Base-by-base conservation (phyloP, 345 rosid species). In the Melaleuca alternifolia region DNA sequence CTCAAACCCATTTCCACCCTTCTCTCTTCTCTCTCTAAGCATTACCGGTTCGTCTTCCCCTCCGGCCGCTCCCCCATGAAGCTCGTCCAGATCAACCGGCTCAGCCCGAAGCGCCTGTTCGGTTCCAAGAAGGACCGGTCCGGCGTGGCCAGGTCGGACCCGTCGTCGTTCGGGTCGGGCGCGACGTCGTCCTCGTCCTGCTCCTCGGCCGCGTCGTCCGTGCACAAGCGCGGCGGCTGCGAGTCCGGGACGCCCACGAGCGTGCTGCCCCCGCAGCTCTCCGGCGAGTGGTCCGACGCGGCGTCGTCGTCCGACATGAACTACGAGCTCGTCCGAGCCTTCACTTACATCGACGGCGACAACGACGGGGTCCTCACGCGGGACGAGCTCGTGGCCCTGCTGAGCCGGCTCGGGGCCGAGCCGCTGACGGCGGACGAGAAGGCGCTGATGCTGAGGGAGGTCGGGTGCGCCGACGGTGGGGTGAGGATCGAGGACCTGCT, bases 31-130 rank as follows among this genome's bases (percentile, higher is more conserved):
- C 48, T 48, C 24, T 83, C n/a, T 14, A 3, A 46, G 7, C 51
- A 54, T 88, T 87, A 92, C 77, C 48, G 83, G 24, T 37, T 82
- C 84, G n/a, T 92, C 90, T 54, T 65, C 87, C 65, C 10, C 5
- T 30, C 75, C 61, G 82, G 4, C 28, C 26, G 20, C 56, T 21
- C 77, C 14, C 59, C 65, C 84, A 88, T 87, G 89, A 87, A 84
- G 89, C 82, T 87, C 87, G 7, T 87, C 82, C 79, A 71, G 7
- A 77, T 85, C 46, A 85, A 79, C 83, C 84, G 87, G 48, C 91
- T 95, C 59, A 94, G 96, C 87, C 97, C 99, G 13, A 95, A 93
- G 11, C 95, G 93, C 79, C 44, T 96, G 33, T 95, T 96, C 86
- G 84, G 91, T 3, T 90, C 94, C 76, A 92, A 90, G 84, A 90